phyloP scores from a whole-genome alignment of 1,284 basidiomycete genomes.

The Trichosporon sp. region DNA sequence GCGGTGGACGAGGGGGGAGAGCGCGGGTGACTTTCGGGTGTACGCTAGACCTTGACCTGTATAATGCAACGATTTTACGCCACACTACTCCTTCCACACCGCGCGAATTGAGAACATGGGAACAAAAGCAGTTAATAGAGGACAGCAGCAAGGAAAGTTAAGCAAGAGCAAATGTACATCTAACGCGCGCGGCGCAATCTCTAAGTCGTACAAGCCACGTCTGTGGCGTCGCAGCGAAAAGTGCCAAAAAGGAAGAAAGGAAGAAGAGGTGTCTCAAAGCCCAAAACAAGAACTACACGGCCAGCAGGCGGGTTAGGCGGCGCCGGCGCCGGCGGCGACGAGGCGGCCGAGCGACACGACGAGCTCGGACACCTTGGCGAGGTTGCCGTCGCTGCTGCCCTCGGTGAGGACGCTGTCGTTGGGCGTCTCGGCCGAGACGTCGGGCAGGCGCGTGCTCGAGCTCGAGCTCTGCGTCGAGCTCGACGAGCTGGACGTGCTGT shows the following conservation, averaged over 20 bases:
- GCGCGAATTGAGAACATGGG: neutral
- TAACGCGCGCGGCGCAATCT: neutral
- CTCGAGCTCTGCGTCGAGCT: neutral
- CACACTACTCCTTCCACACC: neutral
- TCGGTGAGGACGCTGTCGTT: constrained; percentile 10
- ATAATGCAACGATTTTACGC: no score
- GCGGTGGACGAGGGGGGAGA: no score
- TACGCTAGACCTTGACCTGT: neutral
- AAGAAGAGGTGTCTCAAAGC: neutral
- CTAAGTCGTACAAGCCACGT: neutral
- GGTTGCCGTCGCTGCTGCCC: constrained; percentile 21
- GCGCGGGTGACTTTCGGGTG: no score
- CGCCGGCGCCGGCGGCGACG: constrained; percentile 31
- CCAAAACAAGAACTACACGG: neutral
- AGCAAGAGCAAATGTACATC: neutral
- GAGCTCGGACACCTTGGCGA: constrained; percentile 35
- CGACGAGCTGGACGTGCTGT: constrained; percentile 2
- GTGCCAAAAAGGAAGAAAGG: neutral
- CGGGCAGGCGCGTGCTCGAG: constrained; percentile 5
- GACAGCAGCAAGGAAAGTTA: neutral
- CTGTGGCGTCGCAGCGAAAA: neutral
- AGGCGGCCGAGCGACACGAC: constrained; percentile 39
- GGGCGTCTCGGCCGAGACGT: neutral
- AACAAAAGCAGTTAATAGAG: neutral
- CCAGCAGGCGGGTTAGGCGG: neutral